These are phyloP conservation scores for Orychophragmus violaceus DNA, from an alignment of 345 rosid species.

Conservation along the genomic window DNA sequence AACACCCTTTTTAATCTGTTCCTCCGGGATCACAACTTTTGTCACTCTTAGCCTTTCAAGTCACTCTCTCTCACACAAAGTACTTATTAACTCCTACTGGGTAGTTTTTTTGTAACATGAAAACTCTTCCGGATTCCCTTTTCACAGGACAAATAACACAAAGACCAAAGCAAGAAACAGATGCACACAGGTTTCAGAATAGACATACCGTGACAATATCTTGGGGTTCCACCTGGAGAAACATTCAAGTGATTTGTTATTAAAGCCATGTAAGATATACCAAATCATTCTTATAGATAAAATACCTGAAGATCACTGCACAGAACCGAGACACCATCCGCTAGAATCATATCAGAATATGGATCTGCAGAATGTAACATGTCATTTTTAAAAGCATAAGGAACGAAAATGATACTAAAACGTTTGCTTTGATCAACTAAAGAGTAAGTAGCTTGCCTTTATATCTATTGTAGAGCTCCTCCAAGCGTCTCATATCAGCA, in stretches of 20 bases:
- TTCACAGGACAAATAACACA: too few relatives aligned
- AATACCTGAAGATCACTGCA: conserved; percentile 77
- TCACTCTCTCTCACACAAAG: neutral
- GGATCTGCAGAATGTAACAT: conserved; percentile 43
- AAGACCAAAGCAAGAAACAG: neutral
- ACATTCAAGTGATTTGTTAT: conserved; percentile 23
- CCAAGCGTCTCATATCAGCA: conserved; percentile 75
- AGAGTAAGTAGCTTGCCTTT: conserved; percentile 53
- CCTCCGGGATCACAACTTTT: neutral
- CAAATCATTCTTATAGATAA: neutral
- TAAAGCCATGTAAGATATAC: neutral
- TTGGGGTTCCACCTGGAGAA: conserved; percentile 93
- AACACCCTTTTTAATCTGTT: neutral
- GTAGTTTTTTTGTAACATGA: neutral
- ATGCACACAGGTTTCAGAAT: conserved; percentile 6
- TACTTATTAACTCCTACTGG: neutral
- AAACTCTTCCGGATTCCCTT: too few relatives aligned
- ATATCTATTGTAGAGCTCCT: conserved; percentile 88
- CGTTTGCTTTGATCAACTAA: neutral
- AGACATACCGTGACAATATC: conserved; percentile 89
- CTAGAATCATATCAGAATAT: conserved; percentile 59
- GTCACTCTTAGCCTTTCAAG: neutral
- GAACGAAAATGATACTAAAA: neutral
- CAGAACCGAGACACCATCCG: conserved; percentile 64
- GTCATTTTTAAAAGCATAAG: neutral